Evolutionary conservation across 306 rosid species (phyloP).

Genomic region (Chamaecrista fasciculata): DNA sequence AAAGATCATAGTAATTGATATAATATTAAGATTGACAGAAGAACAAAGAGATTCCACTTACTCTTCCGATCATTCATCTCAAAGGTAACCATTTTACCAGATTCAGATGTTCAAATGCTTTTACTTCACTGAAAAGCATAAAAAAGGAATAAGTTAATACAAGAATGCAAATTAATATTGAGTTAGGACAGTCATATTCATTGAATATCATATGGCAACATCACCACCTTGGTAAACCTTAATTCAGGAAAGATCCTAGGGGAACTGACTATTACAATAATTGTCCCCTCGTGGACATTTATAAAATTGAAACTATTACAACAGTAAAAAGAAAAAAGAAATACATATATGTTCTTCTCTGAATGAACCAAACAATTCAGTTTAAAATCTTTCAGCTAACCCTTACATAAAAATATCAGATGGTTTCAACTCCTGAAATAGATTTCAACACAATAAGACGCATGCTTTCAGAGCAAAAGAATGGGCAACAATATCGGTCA

Average conservation of each 20-base stretch:
- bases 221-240: background rate
- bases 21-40: background rate
- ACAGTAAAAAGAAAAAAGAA: background rate
- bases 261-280: background rate
- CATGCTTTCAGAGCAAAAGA: background rate
- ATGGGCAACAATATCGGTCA: background rate
- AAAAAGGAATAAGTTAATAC: constrained; percentile 23
- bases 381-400: background rate
- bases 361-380: constrained; percentile 4
- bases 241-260: background rate
- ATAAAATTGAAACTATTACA: too few relatives aligned
- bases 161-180: constrained; percentile 17
- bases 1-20: background rate
- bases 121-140: constrained; percentile 43
- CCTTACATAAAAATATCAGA: constrained; percentile 21
- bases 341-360: background rate
- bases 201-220: background rate
- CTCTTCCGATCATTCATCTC: constrained; percentile 99
- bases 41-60: constrained; percentile 38
- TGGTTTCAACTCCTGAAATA: constrained; percentile 5
- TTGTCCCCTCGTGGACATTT: too few relatives aligned
- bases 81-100: constrained; percentile 75
- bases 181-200: background rate
- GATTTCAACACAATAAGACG: background rate
- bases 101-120: constrained; percentile 28